Evolutionary conservation across 208 protist species (phyloP).

Genomic region (Hexamita inflata): DNA sequence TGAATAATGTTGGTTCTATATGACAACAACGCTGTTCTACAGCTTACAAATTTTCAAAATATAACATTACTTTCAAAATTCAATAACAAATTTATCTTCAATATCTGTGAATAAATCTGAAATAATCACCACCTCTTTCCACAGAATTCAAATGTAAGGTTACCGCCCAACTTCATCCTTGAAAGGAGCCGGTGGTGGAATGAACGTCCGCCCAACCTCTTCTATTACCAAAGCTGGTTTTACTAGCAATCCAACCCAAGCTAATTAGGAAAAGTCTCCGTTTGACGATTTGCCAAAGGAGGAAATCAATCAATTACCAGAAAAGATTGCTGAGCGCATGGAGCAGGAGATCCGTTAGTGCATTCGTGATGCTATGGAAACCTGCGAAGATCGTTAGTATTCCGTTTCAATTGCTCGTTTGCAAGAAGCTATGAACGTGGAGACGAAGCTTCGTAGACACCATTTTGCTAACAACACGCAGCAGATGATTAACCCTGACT

Average conservation of each 20-base stretch:
- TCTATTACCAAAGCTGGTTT: slow-evolving; percentile 1
- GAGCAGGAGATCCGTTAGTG: not conserved
- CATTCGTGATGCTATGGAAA: slow-evolving; percentile 3
- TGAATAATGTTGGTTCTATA: too few species aligned
- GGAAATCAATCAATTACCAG: not conserved
- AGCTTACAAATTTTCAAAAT: too few species aligned
- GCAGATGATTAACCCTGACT: not conserved
- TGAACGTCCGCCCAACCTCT: not conserved
- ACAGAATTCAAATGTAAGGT: too few species aligned
- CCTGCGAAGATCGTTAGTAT: not conserved
- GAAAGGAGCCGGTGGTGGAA: too few species aligned
- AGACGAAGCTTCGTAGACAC: not conserved
- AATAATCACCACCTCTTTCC: too few species aligned
- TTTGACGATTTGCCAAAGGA: slow-evolving; percentile 16
- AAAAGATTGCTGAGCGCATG: slow-evolving; percentile 10
- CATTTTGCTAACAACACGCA: not conserved
- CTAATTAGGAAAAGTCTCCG: not conserved
- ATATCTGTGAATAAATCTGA: too few species aligned
- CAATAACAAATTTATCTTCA: too few species aligned
- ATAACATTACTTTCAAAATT: too few species aligned
- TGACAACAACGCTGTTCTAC: too few species aligned
- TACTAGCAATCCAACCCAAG: not conserved
- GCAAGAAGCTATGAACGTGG: not conserved
- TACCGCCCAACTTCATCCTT: too few species aligned
- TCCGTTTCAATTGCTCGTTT: not conserved